Evolutionary conservation across 257 asterid species (phyloP).

Genomic region (Fraxinus excelsior): DNA sequence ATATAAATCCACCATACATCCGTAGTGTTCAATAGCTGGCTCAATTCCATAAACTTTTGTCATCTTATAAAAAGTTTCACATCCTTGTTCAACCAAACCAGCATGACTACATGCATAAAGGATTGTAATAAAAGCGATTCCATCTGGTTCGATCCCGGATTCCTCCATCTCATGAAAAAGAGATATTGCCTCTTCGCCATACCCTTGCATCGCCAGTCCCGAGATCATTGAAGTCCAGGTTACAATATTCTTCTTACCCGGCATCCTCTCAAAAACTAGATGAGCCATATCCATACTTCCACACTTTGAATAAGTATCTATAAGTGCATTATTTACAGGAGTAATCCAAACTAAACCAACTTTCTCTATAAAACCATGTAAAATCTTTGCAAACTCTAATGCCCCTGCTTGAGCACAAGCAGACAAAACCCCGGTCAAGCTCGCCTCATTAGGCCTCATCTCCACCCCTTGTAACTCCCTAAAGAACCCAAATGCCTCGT

Average conservation of each 20-base stretch:
- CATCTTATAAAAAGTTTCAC: constrained; percentile 59
- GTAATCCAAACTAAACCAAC: constrained; percentile 60
- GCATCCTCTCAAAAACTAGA: constrained; percentile 62
- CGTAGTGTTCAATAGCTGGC: constrained; percentile 80
- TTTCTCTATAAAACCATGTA: constrained; percentile 74
- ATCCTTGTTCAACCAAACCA: constrained; percentile 69
- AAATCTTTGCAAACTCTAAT: constrained; percentile 52
- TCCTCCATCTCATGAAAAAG: constrained; percentile 67
- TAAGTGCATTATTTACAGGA: constrained; percentile 73
- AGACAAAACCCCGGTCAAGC: constrained; percentile 75
- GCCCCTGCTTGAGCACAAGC: constrained; percentile 84
- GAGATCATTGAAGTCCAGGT: constrained; percentile 81
- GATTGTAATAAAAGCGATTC: constrained; percentile 51
- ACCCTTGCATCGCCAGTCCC: constrained; percentile 83
- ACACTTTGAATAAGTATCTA: constrained; percentile 75
- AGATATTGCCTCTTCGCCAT: constrained; percentile 63
- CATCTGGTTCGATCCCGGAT: constrained; percentile 66
- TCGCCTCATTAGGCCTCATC: constrained; percentile 69
- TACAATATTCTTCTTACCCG: constrained; percentile 55
- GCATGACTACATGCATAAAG: constrained; percentile 92
- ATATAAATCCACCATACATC: constrained; percentile 92
- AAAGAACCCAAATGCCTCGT: constrained; percentile 54
- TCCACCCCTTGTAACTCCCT: constrained; percentile 54
- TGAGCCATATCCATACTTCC: constrained; percentile 76
- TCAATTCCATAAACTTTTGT: constrained; percentile 44